Percentiles rank a stretch among this genome's conserved stretches.
phyloP scores from a whole-genome alignment of 2,329 filamentous ascomycete genomes.

The Neoarthrinium moseri region DNA sequence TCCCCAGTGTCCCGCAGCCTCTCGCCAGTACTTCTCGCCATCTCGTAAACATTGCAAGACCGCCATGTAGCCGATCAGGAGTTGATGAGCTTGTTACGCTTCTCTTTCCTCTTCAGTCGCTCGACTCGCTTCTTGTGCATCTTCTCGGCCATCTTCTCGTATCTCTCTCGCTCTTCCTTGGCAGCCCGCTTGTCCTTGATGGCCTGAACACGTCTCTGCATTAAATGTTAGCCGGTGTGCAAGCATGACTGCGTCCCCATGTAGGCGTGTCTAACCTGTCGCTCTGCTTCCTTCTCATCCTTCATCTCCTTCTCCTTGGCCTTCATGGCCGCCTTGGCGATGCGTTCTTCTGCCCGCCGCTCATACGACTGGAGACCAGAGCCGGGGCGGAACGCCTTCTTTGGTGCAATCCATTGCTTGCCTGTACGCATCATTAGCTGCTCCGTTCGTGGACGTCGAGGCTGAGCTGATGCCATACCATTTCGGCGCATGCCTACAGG shows the following conservation, averaged over 20 bases:
- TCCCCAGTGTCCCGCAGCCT: too few relatives aligned
- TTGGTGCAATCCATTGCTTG: slow-evolving; percentile 88
- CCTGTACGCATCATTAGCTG: slow-evolving; percentile 49
- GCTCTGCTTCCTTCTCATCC: slow-evolving; percentile 88
- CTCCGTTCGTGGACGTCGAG: background rate
- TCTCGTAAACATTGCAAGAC: too few relatives aligned
- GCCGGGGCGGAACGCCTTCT: slow-evolving; percentile 81
- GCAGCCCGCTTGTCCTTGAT: slow-evolving; percentile 83
- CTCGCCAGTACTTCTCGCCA: too few relatives aligned
- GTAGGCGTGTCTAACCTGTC: slow-evolving; percentile 56
- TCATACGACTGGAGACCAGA: slow-evolving; percentile 77
- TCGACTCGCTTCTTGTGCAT: slow-evolving; percentile 97
- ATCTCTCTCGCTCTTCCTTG: slow-evolving; percentile 91
- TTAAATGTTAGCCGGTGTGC: slow-evolving; percentile 6
- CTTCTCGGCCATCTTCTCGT: slow-evolving; percentile 91
- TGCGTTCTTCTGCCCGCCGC: slow-evolving; percentile 70
- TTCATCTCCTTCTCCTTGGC: slow-evolving; percentile 94
- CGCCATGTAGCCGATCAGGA: slow-evolving; percentile 42
- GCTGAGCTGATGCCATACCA: slow-evolving; percentile 59
- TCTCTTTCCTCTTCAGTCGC: slow-evolving; percentile 89
- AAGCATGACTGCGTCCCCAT: background rate
- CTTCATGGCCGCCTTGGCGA: slow-evolving; percentile 74
- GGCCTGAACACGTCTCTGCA: slow-evolving; percentile 69
- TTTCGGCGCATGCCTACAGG: slow-evolving; percentile 75
- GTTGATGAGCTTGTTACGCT: slow-evolving; percentile 84